Percentiles rank a stretch among this genome's conserved stretches.
Conservation (phyloP, 2,329 filamentous ascomycete species). For the Elsinoe perseae region DNA sequence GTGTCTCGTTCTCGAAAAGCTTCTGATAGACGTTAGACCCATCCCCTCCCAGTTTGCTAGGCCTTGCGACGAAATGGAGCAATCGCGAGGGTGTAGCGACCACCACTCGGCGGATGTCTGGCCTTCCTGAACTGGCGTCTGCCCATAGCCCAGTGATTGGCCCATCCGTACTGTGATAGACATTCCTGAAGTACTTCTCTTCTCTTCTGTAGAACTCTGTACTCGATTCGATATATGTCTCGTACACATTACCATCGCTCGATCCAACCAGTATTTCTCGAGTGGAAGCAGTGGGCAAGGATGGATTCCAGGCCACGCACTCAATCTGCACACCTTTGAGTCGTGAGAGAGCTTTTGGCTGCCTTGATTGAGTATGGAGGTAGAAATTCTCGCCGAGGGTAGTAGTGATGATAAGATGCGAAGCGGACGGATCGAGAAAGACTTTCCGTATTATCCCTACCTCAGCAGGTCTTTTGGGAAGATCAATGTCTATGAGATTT, state of each 20-base stretch:
- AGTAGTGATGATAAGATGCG: constrained; percentile 85
- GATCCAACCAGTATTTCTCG: constrained; percentile 87
- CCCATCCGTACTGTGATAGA: constrained; percentile 76
- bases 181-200: constrained; percentile 78
- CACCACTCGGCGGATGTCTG: constrained; percentile 68
- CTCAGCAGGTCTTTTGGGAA: constrained; percentile 87
- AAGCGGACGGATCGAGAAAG: constrained; percentile 95
- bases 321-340: constrained; percentile 83
- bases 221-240: constrained; percentile 87
- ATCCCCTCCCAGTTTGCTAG: constrained; percentile 64
- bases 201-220: constrained; percentile 93
- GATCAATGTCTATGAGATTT: constrained; percentile 68
- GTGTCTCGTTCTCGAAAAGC: constrained; percentile 80
- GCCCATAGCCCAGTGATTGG: constrained; percentile 81
- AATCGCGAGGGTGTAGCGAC: constrained; percentile 71
- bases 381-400: constrained; percentile 95
- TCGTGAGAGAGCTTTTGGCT: constrained; percentile 71
- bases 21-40: constrained; percentile 77
- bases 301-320: constrained; percentile 89
- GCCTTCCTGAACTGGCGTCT: constrained; percentile 60
- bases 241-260: constrained; percentile 90
- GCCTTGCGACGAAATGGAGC: constrained; percentile 72
- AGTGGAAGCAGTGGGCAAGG: constrained; percentile 84
- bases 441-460: constrained; percentile 88
- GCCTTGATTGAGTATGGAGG: constrained; percentile 86